Base-by-base conservation (phyloP, 2,329 filamentous ascomycete species). In the Scytalidium sp. region DNA sequence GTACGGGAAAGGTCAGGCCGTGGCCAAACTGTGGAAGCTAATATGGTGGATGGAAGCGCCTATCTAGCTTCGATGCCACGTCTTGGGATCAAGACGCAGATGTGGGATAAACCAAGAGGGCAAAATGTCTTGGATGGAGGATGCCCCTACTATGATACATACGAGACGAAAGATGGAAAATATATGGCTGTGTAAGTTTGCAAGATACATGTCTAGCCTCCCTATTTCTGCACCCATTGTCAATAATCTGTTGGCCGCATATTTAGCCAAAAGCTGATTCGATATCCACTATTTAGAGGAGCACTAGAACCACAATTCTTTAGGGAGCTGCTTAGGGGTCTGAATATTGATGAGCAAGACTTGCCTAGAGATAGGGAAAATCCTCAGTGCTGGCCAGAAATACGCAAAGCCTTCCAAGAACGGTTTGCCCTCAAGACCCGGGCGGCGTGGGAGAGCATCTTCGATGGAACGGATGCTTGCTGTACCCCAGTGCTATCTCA, bases 111-210 rank as follows among this genome's bases (percentile, higher is more conserved):
- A 8, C 75, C 79, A 1, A 73, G 90, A 39, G 91, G 91, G 0
- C 74, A 75, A 48, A 96, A 96, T 65, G 60, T 86, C 53, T 71
- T 96, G 40, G 91, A 96, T 68, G 85, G 88, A 7, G 91, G 90
- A 0, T 84, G 84, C 56, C 91, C 91, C 2, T 96, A 81, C 65
- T 96, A 96, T 65, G 86, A 87, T 54, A 90, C 86, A 0, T 96
- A 96, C 67, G 84, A 87, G 72, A 93, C 88, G 3, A 79, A 75
- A 48, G 90, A 95, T 63, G 78, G 85, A 1, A 76, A 75, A 52
- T 92, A 83, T 65, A 84, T 96, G 75, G 86, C 90, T 7, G 87
- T 96, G n/a, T 91, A n/a, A n/a, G n/a, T n/a, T n/a, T n/a, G n/a
- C n/a, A n/a, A n/a, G n/a, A n/a, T n/a, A n/a, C n/a, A n/a, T n/a